These are phyloP conservation scores for Piromyces sp. DNA, from an alignment of 192 early-diverging fungal species.

Conservation along the genomic window DNA sequence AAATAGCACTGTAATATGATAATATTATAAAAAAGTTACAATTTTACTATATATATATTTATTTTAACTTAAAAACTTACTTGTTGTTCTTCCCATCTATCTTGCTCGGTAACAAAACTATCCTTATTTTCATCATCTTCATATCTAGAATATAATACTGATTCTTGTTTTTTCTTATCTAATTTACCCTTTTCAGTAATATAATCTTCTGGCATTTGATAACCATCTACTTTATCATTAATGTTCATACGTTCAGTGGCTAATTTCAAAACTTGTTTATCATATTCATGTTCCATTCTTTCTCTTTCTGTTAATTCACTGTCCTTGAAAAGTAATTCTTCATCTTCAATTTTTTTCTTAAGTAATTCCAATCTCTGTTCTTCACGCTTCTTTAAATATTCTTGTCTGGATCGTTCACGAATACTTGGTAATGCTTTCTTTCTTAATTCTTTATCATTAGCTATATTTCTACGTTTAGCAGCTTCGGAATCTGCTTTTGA, in stretches of 20 bases:
- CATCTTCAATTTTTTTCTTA: slow-evolving; percentile 64
- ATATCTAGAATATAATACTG: slow-evolving; percentile 74
- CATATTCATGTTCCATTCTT: slow-evolving; percentile 55
- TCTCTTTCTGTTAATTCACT: slow-evolving; percentile 65
- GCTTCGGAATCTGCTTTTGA: slow-evolving; percentile 47
- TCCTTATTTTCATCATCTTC: slow-evolving; percentile 48
- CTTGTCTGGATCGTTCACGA: slow-evolving; percentile 73
- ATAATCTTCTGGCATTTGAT: slow-evolving; percentile 76
- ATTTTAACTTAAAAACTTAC: slow-evolving; percentile 39
- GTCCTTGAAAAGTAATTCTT: slow-evolving; percentile 60
- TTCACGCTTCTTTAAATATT: slow-evolving; percentile 79
- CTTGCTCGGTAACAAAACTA: slow-evolving; percentile 66
- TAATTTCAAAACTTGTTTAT: slow-evolving; percentile 63
- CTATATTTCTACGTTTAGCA: slow-evolving; percentile 52
- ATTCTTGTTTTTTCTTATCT: slow-evolving; percentile 82
- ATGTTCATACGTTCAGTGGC: slow-evolving; percentile 70
- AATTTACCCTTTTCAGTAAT: slow-evolving; percentile 96
- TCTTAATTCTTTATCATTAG: slow-evolving; percentile 58
- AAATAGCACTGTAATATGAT: no score
- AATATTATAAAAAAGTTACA: no score
- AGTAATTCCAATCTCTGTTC: slow-evolving; percentile 59
- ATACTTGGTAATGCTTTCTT: slow-evolving; percentile 50
- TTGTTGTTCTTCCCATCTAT: slow-evolving; percentile 82
- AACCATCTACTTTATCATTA: slow-evolving; percentile 63
- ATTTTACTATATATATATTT: slow-evolving; percentile 10